Conservation (phyloP, 129 eudicot genomes). For the Arctium minus region DNA sequence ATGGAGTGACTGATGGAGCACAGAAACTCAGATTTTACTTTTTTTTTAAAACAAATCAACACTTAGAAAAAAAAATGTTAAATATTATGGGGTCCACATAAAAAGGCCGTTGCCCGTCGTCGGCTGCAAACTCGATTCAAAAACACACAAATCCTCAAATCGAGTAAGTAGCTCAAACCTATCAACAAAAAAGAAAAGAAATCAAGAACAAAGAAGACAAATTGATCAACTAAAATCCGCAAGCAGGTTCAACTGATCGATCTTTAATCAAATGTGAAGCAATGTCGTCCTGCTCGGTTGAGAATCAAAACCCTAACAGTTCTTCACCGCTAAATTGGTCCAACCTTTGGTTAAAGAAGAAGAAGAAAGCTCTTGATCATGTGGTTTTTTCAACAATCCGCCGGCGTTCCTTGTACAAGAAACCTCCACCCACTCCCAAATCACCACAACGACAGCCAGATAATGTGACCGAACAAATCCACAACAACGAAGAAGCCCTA, state of each 20-base stretch:
- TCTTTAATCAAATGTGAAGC: conserved; percentile 14
- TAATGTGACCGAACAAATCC: conserved; percentile 1
- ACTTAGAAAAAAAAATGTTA: too few species aligned
- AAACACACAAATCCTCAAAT: not conserved
- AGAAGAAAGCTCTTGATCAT: conserved; percentile 54
- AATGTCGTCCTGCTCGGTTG: conserved; percentile 45
- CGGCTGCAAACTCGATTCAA: conserved; percentile 18
- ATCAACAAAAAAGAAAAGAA: not conserved
- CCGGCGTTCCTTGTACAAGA: conserved; percentile 44
- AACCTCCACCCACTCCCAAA: conserved; percentile 25
- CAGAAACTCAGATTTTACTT: too few species aligned
- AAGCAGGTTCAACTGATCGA: not conserved
- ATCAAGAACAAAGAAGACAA: not conserved
- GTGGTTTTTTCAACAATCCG: conserved; percentile 45
- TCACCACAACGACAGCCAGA: conserved; percentile 14
- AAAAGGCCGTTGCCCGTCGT: conserved; percentile 22
- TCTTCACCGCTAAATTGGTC: conserved; percentile 38
- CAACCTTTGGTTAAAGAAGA: conserved; percentile 47
- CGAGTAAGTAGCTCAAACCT: conserved; percentile 6
- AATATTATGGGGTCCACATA: conserved; percentile 9
- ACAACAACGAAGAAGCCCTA: conserved; percentile 22
- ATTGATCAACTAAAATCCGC: not conserved
- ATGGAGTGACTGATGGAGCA: too few species aligned
- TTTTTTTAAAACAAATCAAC: too few species aligned
- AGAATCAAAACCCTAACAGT: conserved; percentile 33